Percentiles rank a stretch among this genome's conserved stretches.
Evolutionary conservation across 2,329 filamentous ascomycete genomes (phyloP).

Genomic region (Clathrospora elynae): DNA sequence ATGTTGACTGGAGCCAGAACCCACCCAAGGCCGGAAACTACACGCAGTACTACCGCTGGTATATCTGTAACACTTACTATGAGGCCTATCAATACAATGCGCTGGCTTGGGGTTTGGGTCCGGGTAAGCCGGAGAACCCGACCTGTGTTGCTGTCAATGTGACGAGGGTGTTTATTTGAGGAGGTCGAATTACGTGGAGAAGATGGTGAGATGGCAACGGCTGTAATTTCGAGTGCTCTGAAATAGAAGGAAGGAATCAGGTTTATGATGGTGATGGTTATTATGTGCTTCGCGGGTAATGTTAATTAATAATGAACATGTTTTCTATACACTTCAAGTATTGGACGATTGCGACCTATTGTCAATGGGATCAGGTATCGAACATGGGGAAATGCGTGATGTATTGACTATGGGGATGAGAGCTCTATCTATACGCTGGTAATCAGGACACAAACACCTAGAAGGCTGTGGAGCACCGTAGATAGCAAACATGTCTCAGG

Average conservation of each 20-base stretch:
- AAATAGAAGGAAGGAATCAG: neutral
- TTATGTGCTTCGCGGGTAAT: slow-evolving; percentile 3
- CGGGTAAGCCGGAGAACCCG: slow-evolving; percentile 52
- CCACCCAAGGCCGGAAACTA: slow-evolving; percentile 33
- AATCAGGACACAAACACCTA: too few species aligned
- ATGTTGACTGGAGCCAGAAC: slow-evolving; percentile 47
- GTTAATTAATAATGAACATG: slow-evolving; percentile 5
- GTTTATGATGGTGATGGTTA: neutral
- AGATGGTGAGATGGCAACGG: slow-evolving; percentile 1
- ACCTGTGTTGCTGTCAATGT: slow-evolving; percentile 53
- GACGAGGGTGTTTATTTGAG: slow-evolving; percentile 36
- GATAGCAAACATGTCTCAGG: too few species aligned
- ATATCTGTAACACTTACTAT: slow-evolving; percentile 52
- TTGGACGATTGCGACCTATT: neutral
- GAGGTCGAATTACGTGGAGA: neutral
- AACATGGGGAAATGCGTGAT: too few species aligned
- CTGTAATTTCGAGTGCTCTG: too few species aligned
- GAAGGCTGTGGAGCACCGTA: too few species aligned
- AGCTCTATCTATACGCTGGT: too few species aligned
- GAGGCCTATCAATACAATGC: slow-evolving; percentile 52
- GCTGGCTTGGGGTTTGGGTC: slow-evolving; percentile 52
- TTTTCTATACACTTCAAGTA: neutral
- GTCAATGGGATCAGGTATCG: too few species aligned
- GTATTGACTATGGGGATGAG: too few species aligned
- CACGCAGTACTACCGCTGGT: slow-evolving; percentile 52